Base-by-base conservation (phyloP, 176 grass and related monocot genomes). In the Olyra latifolia region DNA sequence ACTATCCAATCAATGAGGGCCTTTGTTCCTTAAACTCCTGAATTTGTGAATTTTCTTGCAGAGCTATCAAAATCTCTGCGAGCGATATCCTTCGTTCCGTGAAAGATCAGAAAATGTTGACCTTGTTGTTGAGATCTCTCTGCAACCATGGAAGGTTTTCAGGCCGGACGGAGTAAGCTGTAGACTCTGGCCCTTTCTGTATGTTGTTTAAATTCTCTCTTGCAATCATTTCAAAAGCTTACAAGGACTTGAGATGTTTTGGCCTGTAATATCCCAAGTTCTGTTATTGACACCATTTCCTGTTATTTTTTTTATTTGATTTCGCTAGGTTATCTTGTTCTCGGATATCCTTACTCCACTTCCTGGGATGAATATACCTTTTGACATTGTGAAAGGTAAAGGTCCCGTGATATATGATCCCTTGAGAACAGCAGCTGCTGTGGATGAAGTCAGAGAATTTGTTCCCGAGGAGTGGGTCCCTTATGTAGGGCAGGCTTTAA, bases 71-170 rank as follows among this genome's bases (percentile, higher is more conserved):
- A 70, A 63, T 61, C 80, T 95, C 25, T 99, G 96, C 19, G 90
- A 99, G 75, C 84, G 88, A 10, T 88, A 99, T 84, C 96, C 96
- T 50, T 95, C 88, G 7, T 95, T 99, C 72, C 96, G 96, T 57
- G 92, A 99, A 88, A 99, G 96, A 89, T 99, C 96, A 53, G 96
- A 99, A 85, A 99, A 99, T 84, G 90, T 95, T 16, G 88, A 99
- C 69, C 86, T 99, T 66, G 88, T 98, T 81, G 90, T 99, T 83
- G 96, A 99, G 82, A 99, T 99, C 78, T 95, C 96, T 89, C 76
- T 99, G 29, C 96, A 99, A 62, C 96, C 96, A 22, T 99, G 92
- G 92, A 99, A 95, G 63, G 96, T 95, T 89, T 99, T 99, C 84
- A 99, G 67, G 66, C 96, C 96, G 84, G 92, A 99, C 46, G 92